A percentile compares a stretch with the other conserved stretches of the same genome.
These are phyloP conservation scores for Neophaeococcomyces aloes DNA, from an alignment of 2,329 filamentous ascomycete genomes.

Conservation along the genomic window DNA sequence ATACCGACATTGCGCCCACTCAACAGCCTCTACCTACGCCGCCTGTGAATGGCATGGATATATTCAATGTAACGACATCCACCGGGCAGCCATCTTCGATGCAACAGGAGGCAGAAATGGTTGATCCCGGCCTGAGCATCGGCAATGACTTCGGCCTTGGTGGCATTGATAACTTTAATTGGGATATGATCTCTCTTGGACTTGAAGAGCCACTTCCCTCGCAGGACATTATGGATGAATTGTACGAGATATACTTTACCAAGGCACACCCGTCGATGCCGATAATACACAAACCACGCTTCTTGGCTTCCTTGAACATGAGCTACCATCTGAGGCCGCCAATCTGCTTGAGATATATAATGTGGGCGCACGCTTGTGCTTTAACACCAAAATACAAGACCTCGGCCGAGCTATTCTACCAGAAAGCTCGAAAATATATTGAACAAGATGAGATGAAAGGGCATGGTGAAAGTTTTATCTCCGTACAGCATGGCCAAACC, in stretches of 20 bases:
- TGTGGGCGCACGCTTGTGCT: conserved; percentile 90
- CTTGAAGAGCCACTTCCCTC: conserved; percentile 72
- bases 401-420: conserved; percentile 81
- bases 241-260: conserved; percentile 83
- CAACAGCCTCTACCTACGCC: conserved; percentile 15
- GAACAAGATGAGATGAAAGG: conserved; percentile 86
- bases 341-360: conserved; percentile 79
- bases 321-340: conserved; percentile 78
- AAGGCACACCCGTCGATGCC: conserved; percentile 78
- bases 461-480: conserved; percentile 80
- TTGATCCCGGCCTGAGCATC: conserved; percentile 13
- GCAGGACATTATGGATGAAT: conserved; percentile 70
- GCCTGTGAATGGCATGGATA: conserved; percentile 1
- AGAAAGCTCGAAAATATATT: conserved; percentile 76
- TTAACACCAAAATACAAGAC: conserved; percentile 69
- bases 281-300: conserved; percentile 81
- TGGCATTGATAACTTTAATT: conserved; percentile 47
- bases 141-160: conserved; percentile 21
- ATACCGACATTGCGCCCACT: conserved; percentile 8
- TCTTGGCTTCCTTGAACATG: conserved; percentile 78
- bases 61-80: not conserved
- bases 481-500: conserved; percentile 73
- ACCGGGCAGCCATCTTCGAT: not conserved
- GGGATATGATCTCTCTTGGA: conserved; percentile 77
- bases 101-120: conserved; percentile 7